Evolutionary conservation across 768 basidiomycete genomes (phyloP).

Genomic region (Boletus bicolor): DNA sequence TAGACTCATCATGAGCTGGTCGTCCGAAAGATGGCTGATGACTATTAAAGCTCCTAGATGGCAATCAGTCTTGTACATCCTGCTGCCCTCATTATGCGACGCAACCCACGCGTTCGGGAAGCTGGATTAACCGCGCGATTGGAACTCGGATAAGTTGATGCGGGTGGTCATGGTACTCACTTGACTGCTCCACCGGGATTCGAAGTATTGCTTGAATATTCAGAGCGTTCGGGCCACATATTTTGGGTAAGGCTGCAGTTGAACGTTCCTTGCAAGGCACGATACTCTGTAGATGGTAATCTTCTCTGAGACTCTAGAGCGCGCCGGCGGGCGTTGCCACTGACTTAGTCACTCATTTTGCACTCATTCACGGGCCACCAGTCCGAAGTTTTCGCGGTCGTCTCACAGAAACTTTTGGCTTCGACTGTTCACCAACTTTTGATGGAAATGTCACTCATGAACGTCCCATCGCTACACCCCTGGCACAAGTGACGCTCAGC

Average conservation of each 20-base stretch:
- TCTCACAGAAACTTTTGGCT: neutral
- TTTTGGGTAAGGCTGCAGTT: neutral
- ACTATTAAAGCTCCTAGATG: neutral
- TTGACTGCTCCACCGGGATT: neutral
- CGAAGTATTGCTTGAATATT: slow-evolving; percentile 2
- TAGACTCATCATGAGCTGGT: neutral
- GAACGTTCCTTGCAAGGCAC: neutral
- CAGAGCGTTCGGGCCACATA: slow-evolving; percentile 7
- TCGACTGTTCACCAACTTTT: neutral
- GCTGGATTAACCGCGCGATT: neutral
- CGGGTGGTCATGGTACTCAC: slow-evolving; percentile 11
- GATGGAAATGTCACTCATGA: neutral
- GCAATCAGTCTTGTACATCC: neutral
- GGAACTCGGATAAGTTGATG: neutral
- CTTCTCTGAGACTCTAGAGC: too few relatives aligned
- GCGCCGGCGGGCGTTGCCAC: neutral
- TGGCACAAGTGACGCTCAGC: neutral
- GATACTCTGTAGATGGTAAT: neutral
- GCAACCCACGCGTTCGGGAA: slow-evolving; percentile 17
- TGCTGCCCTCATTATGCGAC: neutral
- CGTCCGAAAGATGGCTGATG: neutral
- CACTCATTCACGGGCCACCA: neutral
- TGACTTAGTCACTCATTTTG: too few relatives aligned
- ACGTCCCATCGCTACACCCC: too few relatives aligned
- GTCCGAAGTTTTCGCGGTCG: neutral